phyloP scores from a whole-genome alignment of 1,284 basidiomycete genomes.

The Earliella scabrosa region DNA sequence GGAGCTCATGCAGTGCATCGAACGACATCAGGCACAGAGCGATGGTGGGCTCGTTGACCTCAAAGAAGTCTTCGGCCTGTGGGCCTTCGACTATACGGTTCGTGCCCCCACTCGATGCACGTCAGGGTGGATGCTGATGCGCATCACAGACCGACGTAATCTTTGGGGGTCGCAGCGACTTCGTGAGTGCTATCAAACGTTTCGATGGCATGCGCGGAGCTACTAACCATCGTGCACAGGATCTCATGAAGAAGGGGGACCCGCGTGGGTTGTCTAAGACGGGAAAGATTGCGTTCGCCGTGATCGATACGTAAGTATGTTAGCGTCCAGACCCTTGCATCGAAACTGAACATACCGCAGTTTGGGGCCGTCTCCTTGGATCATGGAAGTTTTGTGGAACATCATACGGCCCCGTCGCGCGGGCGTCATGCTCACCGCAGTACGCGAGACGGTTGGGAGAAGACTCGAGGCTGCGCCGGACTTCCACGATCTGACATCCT shows the following conservation, averaged over 20 bases:
- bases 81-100: no score
- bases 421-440: not conserved
- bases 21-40: not conserved
- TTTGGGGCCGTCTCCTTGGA: not conserved
- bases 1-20: conserved; percentile 13
- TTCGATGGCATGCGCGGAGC: not conserved
- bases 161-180: conserved; percentile 18
- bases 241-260: not conserved
- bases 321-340: no score
- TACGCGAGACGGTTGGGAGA: no score
- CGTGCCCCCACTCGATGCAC: no score
- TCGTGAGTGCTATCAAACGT: not conserved
- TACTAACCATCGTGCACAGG: not conserved
- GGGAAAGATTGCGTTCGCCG: not conserved
- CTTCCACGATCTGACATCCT: no score
- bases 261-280: not conserved
- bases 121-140: not conserved
- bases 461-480: no score
- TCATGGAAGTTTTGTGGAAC: not conserved
- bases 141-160: conserved; percentile 21
- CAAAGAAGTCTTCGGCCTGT: no score
- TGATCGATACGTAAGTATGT: not conserved
- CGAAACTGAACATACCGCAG: no score
- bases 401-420: no score
- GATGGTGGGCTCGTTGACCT: conserved; percentile 16